Percentiles rank a stretch among this genome's conserved stretches.
phyloP scores from a whole-genome alignment of 2,329 filamentous ascomycete genomes.

The Ceratocystis harringtonii region DNA sequence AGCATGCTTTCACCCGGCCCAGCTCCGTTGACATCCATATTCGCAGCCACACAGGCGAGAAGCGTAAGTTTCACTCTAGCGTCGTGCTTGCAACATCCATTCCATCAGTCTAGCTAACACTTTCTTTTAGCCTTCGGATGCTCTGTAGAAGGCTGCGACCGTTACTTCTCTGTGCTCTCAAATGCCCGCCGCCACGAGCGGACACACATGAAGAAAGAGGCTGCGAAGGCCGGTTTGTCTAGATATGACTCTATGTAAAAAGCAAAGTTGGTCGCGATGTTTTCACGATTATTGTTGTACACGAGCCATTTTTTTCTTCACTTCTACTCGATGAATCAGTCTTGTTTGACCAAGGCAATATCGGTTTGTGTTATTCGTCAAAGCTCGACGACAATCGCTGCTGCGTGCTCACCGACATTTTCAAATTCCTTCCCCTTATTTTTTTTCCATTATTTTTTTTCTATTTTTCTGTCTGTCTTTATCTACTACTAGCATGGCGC shows the following conservation, averaged over 20 bases:
- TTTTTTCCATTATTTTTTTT: neutral
- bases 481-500: conserved; percentile 8
- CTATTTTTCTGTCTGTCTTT: conserved; percentile 6
- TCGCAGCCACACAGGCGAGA: conserved; percentile 97
- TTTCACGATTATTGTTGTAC: neutral
- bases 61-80: conserved; percentile 53
- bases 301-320: conserved; percentile 1
- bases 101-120: conserved; percentile 14
- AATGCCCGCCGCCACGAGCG: conserved; percentile 91
- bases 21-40: conserved; percentile 94
- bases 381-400: too few relatives aligned
- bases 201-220: conserved; percentile 56
- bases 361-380: too few relatives aligned
- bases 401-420: neutral
- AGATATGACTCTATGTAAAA: neutral
- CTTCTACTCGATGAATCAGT: conserved; percentile 11
- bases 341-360: too few relatives aligned
- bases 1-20: conserved; percentile 89
- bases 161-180: conserved; percentile 93
- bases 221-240: conserved; percentile 7
- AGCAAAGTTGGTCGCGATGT: neutral
- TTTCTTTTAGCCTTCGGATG: conserved; percentile 63
- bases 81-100: neutral
- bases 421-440: neutral
- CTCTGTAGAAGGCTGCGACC: conserved; percentile 84